Conservation (phyloP, 306 rosid species). For the Gastrolobium bilobum region DNA sequence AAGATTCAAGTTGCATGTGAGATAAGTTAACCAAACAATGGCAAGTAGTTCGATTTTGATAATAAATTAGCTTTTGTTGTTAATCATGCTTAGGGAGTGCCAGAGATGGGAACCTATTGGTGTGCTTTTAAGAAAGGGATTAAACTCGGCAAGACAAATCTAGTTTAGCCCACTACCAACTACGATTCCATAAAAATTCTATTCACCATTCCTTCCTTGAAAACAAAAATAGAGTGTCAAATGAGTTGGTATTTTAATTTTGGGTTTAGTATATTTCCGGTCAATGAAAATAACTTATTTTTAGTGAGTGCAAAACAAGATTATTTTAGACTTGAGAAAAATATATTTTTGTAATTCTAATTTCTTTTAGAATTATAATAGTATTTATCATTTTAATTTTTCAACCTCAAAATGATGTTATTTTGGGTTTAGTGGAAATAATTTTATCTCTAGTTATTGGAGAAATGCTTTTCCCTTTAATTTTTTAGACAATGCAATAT, state of each 20-base stretch:
- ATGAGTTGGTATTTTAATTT: neutral
- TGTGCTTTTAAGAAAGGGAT: neutral
- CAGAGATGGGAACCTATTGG: neutral
- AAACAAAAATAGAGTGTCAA: neutral
- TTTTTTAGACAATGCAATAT: neutral
- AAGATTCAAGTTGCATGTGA: conserved; percentile 50
- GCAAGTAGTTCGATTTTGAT: neutral
- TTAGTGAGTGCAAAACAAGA: too few relatives aligned
- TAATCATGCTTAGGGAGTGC: conserved; percentile 10
- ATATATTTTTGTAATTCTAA: too few relatives aligned
- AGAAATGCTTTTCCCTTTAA: neutral
- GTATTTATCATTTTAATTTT: too few relatives aligned
- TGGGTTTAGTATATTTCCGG: neutral
- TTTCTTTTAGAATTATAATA: too few relatives aligned
- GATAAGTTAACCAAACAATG: conserved; percentile 26
- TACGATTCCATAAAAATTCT: neutral
- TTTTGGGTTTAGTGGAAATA: too few relatives aligned
- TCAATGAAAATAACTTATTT: too few relatives aligned
- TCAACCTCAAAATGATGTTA: too few relatives aligned
- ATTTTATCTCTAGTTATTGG: too few relatives aligned
- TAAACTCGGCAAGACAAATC: neutral
- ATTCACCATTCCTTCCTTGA: neutral
- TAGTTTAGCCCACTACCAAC: neutral
- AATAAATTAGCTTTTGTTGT: conserved; percentile 24
- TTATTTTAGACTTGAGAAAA: too few relatives aligned